Base-by-base conservation (phyloP, 345 rosid genomes). In the Rhodamnia argentea region DNA sequence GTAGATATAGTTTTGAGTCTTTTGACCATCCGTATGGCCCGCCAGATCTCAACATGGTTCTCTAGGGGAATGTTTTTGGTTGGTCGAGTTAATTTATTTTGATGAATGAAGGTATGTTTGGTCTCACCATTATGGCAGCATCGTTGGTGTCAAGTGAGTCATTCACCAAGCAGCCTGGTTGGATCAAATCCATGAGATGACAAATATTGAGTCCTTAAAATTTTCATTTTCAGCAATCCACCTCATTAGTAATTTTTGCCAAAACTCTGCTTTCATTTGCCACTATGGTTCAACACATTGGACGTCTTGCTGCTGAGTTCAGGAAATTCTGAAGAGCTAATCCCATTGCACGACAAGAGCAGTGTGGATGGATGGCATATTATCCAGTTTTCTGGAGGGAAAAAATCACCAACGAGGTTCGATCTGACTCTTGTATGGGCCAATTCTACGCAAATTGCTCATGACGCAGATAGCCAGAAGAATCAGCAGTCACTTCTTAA, bases 331-430 rank as follows among this genome's bases (percentile, higher is more conserved):
- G 91, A 89, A 54, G 95, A 93, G 90, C 50, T 97, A 75, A 90
- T 95, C 85, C 90, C 90, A 5, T 84, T 52, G 13, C 98, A 94
- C 20, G 88, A 86, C 84, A 96, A 96, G 90, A 90, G 85, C 82
- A 89, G 92, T 27, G 50, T 82, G 37, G 92, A 94, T 10, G 98
- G 99, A 86, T 97, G 99, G 99, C 97, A 94, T 89, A 88, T 87
- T 14, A 92, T 97, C 86, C 99, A 96, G 88, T 95, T 93, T 89
- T 87, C 98, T 10, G 99, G 99, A 52, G 98, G 99, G 86, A 94
- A 91, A 85, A 93, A 90, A 27, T 87, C 98, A 2, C 94, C 96
- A 0, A 91, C 92, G 4, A 91, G 85, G 76, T 96, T 96, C 87
- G 90, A 93, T 87, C 86, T 96, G 74, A 90, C 89, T 54, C 94